These are phyloP conservation scores for Periconia macrospinosa DNA, from an alignment of 2,329 filamentous ascomycete genomes.

Conservation along the genomic window DNA sequence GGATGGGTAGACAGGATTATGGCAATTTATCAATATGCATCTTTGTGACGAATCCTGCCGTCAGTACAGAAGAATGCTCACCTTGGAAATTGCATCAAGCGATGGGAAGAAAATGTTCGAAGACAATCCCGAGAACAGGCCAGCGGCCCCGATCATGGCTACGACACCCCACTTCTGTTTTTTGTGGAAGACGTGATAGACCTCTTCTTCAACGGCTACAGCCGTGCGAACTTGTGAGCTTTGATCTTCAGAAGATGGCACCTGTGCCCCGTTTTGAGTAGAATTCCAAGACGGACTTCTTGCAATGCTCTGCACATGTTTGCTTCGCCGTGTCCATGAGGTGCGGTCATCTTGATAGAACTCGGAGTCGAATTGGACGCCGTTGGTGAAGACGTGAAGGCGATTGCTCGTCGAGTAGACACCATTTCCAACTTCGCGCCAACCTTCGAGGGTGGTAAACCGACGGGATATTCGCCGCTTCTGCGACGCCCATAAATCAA, in stretches of 20 bases:
- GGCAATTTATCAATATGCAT: too few species aligned
- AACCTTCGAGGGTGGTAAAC: slow-evolving; percentile 23
- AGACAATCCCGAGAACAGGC: slow-evolving; percentile 49
- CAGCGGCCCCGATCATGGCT: slow-evolving; percentile 36
- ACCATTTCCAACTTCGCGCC: slow-evolving; percentile 18
- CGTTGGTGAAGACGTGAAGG: slow-evolving; percentile 15
- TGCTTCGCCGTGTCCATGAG: too few species aligned
- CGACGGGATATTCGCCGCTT: too few species aligned
- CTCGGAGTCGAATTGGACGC: slow-evolving; percentile 18
- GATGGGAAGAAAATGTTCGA: slow-evolving; percentile 52
- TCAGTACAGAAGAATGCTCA: too few species aligned
- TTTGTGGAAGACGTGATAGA: slow-evolving; percentile 13
- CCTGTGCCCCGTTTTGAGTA: neutral
- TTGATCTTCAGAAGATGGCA: too few species aligned
- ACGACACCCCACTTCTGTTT: slow-evolving; percentile 15
- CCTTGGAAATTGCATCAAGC: slow-evolving; percentile 30
- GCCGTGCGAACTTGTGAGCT: too few species aligned
- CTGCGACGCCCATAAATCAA: too few species aligned
- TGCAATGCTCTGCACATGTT: too few species aligned
- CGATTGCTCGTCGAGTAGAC: slow-evolving; percentile 16
- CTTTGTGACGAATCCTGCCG: too few species aligned
- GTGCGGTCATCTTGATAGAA: slow-evolving; percentile 5
- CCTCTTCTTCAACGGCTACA: neutral
- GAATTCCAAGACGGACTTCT: neutral
- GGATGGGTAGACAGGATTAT: too few species aligned